A percentile compares a stretch with the other conserved stretches of the same genome.
Conservation (phyloP, 177 flowering plant genomes). For the Vitis hybrid region DNA sequence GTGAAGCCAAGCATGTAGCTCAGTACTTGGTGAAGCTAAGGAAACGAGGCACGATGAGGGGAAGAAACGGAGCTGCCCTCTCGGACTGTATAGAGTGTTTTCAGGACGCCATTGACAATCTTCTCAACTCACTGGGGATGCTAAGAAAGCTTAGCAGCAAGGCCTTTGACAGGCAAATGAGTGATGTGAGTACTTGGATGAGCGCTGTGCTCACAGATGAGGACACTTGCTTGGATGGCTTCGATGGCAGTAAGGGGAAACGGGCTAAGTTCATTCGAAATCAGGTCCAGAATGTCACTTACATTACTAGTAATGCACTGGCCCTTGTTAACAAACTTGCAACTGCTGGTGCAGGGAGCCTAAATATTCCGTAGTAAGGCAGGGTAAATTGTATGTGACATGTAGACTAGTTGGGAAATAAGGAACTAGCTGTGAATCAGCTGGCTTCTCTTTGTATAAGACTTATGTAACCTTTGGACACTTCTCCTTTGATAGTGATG, state of each 20-base stretch:
- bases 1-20: conserved; percentile 40
- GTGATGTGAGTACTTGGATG: conserved; percentile 65
- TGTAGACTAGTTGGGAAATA: neutral
- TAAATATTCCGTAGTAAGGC: neutral
- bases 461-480: no score
- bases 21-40: conserved; percentile 27
- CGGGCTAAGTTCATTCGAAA: conserved; percentile 21
- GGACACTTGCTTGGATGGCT: conserved; percentile 78
- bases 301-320: conserved; percentile 69
- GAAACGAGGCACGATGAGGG: neutral
- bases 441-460: no score
- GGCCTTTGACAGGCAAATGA: conserved; percentile 41
- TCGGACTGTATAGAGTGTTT: conserved; percentile 66
- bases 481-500: no score
- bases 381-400: neutral
- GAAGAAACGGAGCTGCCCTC: conserved; percentile 34
- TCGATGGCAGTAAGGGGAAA: conserved; percentile 30
- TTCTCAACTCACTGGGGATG: conserved; percentile 49
- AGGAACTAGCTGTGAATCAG: neutral
- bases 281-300: conserved; percentile 32
- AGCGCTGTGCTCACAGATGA: conserved; percentile 67
- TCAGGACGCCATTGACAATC: conserved; percentile 44
- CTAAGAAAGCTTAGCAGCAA: conserved; percentile 42
- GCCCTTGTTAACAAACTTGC: conserved; percentile 69
- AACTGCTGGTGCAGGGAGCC: conserved; percentile 27